Evolutionary conservation across 2,329 filamentous ascomycete species (phyloP).

Genomic region (Pseudogymnoascus sp.): DNA sequence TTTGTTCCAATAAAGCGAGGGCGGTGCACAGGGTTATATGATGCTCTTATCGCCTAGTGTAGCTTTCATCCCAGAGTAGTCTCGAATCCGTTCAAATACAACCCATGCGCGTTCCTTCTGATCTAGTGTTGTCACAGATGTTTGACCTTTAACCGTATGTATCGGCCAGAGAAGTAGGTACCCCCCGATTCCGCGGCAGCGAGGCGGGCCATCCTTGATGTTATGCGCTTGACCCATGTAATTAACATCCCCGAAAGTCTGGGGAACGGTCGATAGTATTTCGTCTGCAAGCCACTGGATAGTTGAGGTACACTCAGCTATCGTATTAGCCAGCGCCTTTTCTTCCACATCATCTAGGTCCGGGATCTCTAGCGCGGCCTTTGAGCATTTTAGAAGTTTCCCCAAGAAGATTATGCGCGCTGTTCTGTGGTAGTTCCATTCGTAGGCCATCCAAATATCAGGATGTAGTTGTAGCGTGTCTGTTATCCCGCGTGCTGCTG

Average conservation of each 20-base stretch:
- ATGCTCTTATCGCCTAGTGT: constrained; percentile 25
- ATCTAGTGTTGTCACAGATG: constrained; percentile 17
- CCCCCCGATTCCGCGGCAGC: constrained; percentile 28
- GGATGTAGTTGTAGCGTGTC: constrained; percentile 28
- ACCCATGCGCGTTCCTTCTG: constrained; percentile 25
- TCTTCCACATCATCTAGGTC: constrained; percentile 9
- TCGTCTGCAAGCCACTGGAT: constrained; percentile 27
- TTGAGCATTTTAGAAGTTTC: constrained; percentile 28
- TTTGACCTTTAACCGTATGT: constrained; percentile 27
- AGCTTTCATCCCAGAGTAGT: constrained; percentile 32
- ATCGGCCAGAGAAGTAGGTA: constrained; percentile 34
- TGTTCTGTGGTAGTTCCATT: constrained; percentile 34
- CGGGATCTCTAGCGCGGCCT: constrained; percentile 12
- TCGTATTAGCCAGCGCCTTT: constrained; percentile 10
- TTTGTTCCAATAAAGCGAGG: background rate
- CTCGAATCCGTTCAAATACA: constrained; percentile 32
- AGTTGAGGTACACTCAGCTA: constrained; percentile 18
- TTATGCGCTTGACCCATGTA: constrained; percentile 17
- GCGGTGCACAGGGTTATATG: constrained; percentile 8
- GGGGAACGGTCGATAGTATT: constrained; percentile 31
- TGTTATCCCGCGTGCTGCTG: constrained; percentile 14
- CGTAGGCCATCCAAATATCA: constrained; percentile 34
- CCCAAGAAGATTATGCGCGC: constrained; percentile 31
- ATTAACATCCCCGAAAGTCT: constrained; percentile 31
- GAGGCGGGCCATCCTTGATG: constrained; percentile 15